Percentiles rank a stretch among this genome's conserved stretches.
phyloP scores from a whole-genome alignment of 2,329 filamentous ascomycete genomes.

The Xylariaceae sp. region DNA sequence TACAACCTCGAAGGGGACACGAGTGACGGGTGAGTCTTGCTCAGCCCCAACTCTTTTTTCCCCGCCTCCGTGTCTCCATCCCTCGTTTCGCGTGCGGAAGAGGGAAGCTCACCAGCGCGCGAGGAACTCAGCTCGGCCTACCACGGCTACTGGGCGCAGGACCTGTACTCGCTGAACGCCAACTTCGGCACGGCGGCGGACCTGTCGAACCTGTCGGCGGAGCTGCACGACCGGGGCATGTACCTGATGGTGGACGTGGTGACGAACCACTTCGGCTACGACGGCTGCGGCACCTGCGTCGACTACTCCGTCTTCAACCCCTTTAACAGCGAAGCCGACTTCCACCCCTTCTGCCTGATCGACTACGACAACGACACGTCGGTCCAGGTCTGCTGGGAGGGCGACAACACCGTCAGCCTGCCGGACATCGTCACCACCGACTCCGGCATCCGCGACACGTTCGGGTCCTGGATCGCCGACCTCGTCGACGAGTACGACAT shows the following conservation, averaged over 20 bases:
- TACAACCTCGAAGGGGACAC: constrained; percentile 33
- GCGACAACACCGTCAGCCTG: constrained; percentile 36
- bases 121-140: constrained; percentile 31
- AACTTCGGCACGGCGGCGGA: constrained; percentile 54
- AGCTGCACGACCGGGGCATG: constrained; percentile 47
- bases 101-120: too few species aligned
- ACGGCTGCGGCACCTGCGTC: constrained; percentile 36
- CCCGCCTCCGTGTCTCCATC: neutral
- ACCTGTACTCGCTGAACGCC: constrained; percentile 47
- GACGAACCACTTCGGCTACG: constrained; percentile 49
- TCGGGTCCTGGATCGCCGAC: constrained; percentile 38
- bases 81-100: neutral
- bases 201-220: constrained; percentile 39
- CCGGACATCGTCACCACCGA: constrained; percentile 39
- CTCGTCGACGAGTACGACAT: constrained; percentile 45
- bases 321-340: constrained; percentile 47
- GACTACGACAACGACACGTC: constrained; percentile 40
- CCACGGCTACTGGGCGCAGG: constrained; percentile 45
- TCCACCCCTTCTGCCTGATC: constrained; percentile 45
- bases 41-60: neutral
- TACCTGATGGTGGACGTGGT: constrained; percentile 56
- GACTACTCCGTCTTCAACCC: constrained; percentile 48
- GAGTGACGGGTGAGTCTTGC: constrained; percentile 25
- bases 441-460: constrained; percentile 32
- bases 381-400: constrained; percentile 40